Evolutionary conservation across 345 rosid genomes (phyloP).

Genomic region (Eucalyptus camaldulensis): DNA sequence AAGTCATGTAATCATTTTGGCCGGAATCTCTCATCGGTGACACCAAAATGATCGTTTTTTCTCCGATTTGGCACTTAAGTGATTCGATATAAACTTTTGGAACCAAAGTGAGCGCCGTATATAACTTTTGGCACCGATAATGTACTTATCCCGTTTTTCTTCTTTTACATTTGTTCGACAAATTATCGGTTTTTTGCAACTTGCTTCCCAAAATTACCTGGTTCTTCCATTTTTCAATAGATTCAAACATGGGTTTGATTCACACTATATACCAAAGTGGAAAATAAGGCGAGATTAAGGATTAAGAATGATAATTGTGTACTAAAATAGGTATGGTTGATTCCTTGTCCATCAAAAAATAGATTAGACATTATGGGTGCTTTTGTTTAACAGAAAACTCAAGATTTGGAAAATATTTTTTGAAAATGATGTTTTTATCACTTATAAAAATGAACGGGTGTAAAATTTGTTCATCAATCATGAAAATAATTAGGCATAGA

Average conservation of each 20-base stretch:
- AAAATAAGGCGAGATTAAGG: not conserved
- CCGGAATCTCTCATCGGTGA: too few species aligned
- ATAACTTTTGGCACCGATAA: too few species aligned
- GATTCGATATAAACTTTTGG: fast-evolving
- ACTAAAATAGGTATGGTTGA: not conserved
- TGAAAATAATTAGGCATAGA: too few species aligned
- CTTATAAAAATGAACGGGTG: too few species aligned
- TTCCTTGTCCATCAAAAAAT: not conserved
- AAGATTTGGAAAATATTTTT: too few species aligned
- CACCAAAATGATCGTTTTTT: too few species aligned
- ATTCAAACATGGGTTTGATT: too few species aligned
- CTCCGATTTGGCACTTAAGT: too few species aligned
- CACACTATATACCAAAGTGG: not conserved
- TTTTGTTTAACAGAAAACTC: too few species aligned
- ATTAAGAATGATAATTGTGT: not conserved
- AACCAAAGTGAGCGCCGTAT: fast-evolving
- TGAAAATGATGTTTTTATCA: too few species aligned
- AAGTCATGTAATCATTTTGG: too few species aligned
- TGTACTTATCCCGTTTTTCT: not conserved
- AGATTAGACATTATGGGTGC: not conserved
- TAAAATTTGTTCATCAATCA: too few species aligned
- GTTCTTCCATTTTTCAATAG: not conserved
- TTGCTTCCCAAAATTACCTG: not conserved
- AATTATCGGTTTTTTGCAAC: not conserved
- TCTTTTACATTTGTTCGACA: not conserved